A percentile compares a stretch with the other conserved stretches of the same genome.
Conservation (phyloP, 2,329 filamentous ascomycete species). For the Beauveria asiatica region DNA sequence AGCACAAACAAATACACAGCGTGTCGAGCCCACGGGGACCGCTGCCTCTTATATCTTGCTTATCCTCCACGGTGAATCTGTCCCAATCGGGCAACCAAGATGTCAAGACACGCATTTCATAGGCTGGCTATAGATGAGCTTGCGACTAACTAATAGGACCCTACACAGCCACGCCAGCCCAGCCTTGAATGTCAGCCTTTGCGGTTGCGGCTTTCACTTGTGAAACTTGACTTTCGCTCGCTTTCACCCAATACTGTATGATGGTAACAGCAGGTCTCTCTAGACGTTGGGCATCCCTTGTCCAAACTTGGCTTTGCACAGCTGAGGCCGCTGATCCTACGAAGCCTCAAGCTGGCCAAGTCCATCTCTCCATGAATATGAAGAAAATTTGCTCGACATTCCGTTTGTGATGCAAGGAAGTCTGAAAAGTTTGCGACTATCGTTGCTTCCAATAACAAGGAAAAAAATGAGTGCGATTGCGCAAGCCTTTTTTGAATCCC, state of each 20-base stretch:
- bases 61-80: background rate
- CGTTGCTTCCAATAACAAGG: background rate
- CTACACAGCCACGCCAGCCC: slow-evolving; percentile 1
- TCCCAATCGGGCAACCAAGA: slow-evolving; percentile 8
- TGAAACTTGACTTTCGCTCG: background rate
- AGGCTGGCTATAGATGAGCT: background rate
- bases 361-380: background rate
- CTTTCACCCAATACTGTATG: background rate
- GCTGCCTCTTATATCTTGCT: slow-evolving; percentile 2
- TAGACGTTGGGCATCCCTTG: background rate
- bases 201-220: background rate
- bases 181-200: background rate
- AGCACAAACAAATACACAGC: background rate
- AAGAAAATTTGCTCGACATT: background rate
- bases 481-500: slow-evolving; percentile 10
- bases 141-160: background rate
- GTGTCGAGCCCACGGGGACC: background rate
- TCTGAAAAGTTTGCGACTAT: background rate
- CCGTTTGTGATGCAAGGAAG: background rate
- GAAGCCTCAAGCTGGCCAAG: background rate
- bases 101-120: background rate
- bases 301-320: background rate
- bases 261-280: background rate
- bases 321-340: background rate
- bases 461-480: background rate